Conservation (phyloP, 2,329 filamentous ascomycete species). For the Colletotrichum abscissum region DNA sequence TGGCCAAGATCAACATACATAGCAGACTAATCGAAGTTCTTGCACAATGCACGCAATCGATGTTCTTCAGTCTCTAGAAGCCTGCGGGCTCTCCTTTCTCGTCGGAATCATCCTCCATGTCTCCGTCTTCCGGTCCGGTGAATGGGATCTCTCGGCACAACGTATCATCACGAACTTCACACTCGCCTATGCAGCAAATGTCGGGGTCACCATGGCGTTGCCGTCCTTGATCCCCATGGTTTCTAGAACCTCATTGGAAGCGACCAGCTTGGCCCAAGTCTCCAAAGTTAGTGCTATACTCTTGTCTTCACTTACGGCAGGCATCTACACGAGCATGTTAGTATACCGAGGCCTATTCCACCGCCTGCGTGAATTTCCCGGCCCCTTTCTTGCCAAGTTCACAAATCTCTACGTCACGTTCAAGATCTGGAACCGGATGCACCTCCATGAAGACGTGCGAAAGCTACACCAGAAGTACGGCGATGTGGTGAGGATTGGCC, state of each 20-base stretch:
- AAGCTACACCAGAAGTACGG: conserved; percentile 43
- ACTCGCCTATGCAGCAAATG: not conserved
- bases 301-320: conserved; percentile 9
- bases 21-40: not conserved
- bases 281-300: not conserved
- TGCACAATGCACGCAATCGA: not conserved
- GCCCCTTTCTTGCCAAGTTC: conserved; percentile 40
- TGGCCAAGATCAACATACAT: not conserved
- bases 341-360: conserved; percentile 40
- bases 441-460: conserved; percentile 40
- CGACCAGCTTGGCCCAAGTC: not conserved
- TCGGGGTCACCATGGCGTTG: not conserved
- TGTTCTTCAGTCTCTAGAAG: not conserved
- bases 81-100: conserved; percentile 10
- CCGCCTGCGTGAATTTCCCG: conserved; percentile 40
- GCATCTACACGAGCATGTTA: conserved; percentile 37
- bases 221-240: not conserved
- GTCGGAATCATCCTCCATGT: conserved; percentile 31
- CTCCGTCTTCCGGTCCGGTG: conserved; percentile 38
- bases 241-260: not conserved
- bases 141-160: conserved; percentile 40
- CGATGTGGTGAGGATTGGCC: conserved; percentile 44
- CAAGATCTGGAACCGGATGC: conserved; percentile 37
- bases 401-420: conserved; percentile 39
- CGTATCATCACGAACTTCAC: conserved; percentile 11